phyloP scores from a whole-genome alignment of 2,329 filamentous ascomycete genomes.

The Botrytis paeoniae region DNA sequence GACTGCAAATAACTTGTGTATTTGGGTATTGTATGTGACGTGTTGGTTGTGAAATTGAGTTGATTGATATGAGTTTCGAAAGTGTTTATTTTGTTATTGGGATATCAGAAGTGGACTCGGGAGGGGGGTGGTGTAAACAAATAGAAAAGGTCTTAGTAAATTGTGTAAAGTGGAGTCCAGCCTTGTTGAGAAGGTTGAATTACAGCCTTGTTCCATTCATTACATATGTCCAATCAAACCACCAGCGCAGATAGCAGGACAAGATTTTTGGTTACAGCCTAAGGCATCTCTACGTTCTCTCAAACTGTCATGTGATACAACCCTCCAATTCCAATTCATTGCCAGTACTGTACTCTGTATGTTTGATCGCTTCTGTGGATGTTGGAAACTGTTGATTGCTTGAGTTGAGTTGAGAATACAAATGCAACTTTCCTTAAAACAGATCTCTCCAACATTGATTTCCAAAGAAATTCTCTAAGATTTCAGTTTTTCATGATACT shows the following conservation, averaged over 20 bases:
- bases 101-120: slow-evolving; percentile 2
- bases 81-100: background rate
- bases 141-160: background rate
- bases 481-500: background rate
- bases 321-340: background rate
- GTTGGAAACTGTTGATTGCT: background rate
- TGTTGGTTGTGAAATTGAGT: background rate
- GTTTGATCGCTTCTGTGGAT: background rate
- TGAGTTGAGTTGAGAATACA: slow-evolving; percentile 6
- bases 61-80: background rate
- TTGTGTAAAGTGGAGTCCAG: background rate
- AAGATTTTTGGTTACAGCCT: background rate
- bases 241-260: background rate
- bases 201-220: background rate
- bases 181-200: background rate
- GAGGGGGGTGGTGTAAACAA: slow-evolving; percentile 1
- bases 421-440: background rate
- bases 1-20: background rate
- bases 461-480: background rate
- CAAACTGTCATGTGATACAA: background rate
- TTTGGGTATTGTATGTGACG: background rate
- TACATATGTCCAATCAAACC: background rate
- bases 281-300: background rate
- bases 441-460: background rate
- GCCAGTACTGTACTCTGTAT: background rate